Base-by-base conservation (phyloP, 2,329 filamentous ascomycete genomes). In the Sporothrix dimorphospora region DNA sequence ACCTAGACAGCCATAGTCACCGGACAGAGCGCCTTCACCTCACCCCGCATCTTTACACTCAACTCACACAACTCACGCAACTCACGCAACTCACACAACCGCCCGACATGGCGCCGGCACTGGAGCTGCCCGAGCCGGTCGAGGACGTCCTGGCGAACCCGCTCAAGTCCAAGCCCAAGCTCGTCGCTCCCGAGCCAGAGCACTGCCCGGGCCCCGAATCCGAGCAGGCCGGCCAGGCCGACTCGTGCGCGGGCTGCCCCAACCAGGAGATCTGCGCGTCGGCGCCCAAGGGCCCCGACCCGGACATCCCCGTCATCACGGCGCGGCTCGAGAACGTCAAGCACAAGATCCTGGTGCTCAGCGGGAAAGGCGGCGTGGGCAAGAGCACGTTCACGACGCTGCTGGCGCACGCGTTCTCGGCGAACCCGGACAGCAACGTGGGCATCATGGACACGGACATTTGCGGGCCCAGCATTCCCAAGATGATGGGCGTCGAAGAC, bases 371-470 rank as follows among this genome's bases (percentile, higher is more conserved):
- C 74, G 96, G 96, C 63, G 96, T 99, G 0, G 96, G 96, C 8
- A 99, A 99, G 74, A 76, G 75, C 72, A 76, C 75, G 1, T 76
- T 76, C 24, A 76, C 75, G 7, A 75, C 74, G 2, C 73, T 76
- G 38, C 68, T 76, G 19, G 75, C 93, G 1, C 94, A 97, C 79
- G 94, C 93, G 1, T 97, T 99, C 77, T 94, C 96, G 93, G 88
- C 89, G 16, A 93, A 97, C 80, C 89, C 91, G 0, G 89, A 91
- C 61, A 91, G 85, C 72, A 93, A 89, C 0, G 93, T 99, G 38
- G 96, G 95, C 24, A 91, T 99, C 77, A 98, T 98, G 94, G 96
- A 99, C 82, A 97, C 96, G 7, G 96, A 99, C 81, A 97, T 99
- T 74, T 98, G 94, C 82, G 96, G 96, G 0, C 96, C 96, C 0